These are phyloP conservation scores for Lipomyces mesembrius DNA, from an alignment of 805 yeast genomes.

Conservation along the genomic window DNA sequence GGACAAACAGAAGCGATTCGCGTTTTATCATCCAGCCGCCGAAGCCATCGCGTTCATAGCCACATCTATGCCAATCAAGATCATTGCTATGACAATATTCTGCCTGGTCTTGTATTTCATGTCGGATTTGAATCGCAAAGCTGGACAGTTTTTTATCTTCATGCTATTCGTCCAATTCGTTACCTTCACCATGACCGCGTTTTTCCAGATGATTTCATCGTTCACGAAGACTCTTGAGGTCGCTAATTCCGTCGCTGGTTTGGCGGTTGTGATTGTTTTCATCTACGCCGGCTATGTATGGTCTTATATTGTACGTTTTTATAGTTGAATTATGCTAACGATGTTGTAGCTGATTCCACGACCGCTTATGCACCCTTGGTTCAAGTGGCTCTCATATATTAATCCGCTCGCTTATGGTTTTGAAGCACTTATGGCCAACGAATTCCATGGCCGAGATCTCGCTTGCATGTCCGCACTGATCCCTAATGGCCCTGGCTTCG, in stretches of 20 bases:
- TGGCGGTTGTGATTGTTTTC: no score
- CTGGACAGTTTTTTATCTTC: slow-evolving; percentile 60
- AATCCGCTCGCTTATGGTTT: slow-evolving; percentile 53
- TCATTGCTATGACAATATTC: slow-evolving; percentile 52
- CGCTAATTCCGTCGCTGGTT: no score
- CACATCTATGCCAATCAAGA: slow-evolving; percentile 60
- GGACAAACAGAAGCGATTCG: slow-evolving; percentile 52
- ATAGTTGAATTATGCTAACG: no score
- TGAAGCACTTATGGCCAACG: slow-evolving; percentile 54
- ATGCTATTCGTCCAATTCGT: no score
- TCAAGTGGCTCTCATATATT: slow-evolving; percentile 54
- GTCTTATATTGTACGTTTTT: no score
- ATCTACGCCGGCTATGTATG: no score
- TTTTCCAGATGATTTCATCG: no score
- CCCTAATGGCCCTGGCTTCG: slow-evolving; percentile 52
- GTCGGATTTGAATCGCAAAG: slow-evolving; percentile 53
- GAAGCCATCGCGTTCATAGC: slow-evolving; percentile 66
- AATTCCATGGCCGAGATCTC: slow-evolving; percentile 51
- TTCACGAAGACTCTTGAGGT: no score
- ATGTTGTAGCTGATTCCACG: no score
- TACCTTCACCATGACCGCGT: no score
- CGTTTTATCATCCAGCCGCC: slow-evolving; percentile 64
- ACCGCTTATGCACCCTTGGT: slow-evolving; percentile 45
- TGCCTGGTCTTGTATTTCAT: slow-evolving; percentile 60
- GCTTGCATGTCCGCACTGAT: slow-evolving; percentile 48